A percentile compares a stretch with the other conserved stretches of the same genome.
Evolutionary conservation across 257 asterid genomes (phyloP).

Genomic region (Penstemon newberryi): DNA sequence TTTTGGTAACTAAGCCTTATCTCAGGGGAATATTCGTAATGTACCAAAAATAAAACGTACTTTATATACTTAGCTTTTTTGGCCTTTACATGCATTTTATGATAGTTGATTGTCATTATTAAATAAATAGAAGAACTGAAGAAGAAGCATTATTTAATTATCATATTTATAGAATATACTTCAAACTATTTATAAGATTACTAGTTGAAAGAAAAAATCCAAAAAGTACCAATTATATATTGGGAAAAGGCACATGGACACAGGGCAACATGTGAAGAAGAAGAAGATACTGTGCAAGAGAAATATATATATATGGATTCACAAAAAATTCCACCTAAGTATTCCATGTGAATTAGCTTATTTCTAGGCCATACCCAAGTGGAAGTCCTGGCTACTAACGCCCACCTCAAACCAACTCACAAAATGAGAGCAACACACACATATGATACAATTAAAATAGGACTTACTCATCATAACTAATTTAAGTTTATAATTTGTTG

Average conservation of each 20-base stretch:
- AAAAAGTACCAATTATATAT: slow-evolving; percentile 18
- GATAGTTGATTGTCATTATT: too few relatives aligned
- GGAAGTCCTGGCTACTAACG: slow-evolving; percentile 18
- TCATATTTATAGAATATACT: neutral
- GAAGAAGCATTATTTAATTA: too few relatives aligned
- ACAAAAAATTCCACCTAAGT: slow-evolving; percentile 56
- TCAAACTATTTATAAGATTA: slow-evolving; percentile 1
- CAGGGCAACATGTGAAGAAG: slow-evolving; percentile 39
- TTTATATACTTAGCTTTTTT: too few relatives aligned
- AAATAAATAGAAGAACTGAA: too few relatives aligned
- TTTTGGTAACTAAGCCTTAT: too few relatives aligned
- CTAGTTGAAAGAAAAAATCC: slow-evolving; percentile 20
- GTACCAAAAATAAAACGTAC: too few relatives aligned
- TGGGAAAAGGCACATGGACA: slow-evolving; percentile 56
- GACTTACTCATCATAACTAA: neutral
- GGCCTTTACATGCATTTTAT: too few relatives aligned
- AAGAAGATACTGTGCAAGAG: slow-evolving; percentile 29
- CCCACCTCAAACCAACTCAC: slow-evolving; percentile 21
- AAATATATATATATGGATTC: slow-evolving; percentile 33
- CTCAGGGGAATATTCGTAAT: too few relatives aligned
- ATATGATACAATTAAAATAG: neutral
- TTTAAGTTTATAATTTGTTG: neutral
- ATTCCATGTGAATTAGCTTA: slow-evolving; percentile 58
- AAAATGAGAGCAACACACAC: neutral
- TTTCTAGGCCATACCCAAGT: slow-evolving; percentile 48